These are phyloP conservation scores for Nematodospora valgi DNA, from an alignment of 805 yeast species.

Conservation along the genomic window DNA sequence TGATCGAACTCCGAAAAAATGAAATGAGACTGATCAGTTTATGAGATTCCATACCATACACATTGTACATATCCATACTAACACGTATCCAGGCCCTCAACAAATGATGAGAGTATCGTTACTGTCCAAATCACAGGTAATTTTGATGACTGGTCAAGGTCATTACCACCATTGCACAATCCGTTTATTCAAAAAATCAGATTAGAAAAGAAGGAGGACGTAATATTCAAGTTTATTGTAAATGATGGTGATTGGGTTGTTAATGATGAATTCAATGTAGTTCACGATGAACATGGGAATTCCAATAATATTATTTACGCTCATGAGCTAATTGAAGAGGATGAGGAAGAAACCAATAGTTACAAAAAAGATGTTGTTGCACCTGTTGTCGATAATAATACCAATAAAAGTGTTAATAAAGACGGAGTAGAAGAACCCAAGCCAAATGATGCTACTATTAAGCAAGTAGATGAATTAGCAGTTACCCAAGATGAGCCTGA, in stretches of 20 bases:
- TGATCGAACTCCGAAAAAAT: neutral
- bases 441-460: neutral
- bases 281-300: slow-evolving; percentile 32
- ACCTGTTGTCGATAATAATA: neutral
- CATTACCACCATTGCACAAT: slow-evolving; percentile 15
- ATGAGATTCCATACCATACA: neutral
- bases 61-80: neutral
- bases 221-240: slow-evolving; percentile 37
- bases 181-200: slow-evolving; percentile 20
- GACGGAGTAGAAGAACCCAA: neutral
- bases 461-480: neutral
- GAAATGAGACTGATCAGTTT: neutral
- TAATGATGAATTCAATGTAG: slow-evolving; percentile 19
- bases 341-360: neutral
- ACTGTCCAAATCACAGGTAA: slow-evolving; percentile 37
- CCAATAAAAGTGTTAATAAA: neutral
- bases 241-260: slow-evolving; percentile 32
- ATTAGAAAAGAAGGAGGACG: slow-evolving; percentile 18
- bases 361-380: no score
- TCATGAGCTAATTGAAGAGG: slow-evolving; percentile 22
- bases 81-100: slow-evolving; percentile 11
- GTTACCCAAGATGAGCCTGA: neutral
- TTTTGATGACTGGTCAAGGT: slow-evolving; percentile 38
- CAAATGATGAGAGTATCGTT: slow-evolving; percentile 9
- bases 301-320: slow-evolving; percentile 31